Base-by-base conservation (phyloP, 352 stramenopile species). In the Phytophthora brassicae region DNA sequence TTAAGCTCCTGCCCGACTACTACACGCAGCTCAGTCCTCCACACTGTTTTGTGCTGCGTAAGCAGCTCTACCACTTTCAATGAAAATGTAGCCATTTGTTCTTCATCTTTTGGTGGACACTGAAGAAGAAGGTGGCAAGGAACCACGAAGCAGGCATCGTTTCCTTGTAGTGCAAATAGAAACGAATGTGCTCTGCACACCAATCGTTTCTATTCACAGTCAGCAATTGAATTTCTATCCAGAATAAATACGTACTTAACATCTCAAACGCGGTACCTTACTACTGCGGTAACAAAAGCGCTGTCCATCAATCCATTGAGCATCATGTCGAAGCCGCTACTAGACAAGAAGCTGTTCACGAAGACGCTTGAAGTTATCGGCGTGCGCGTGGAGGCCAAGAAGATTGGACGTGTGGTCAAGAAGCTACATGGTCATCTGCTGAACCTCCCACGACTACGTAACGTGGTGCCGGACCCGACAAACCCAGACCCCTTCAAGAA, bases 1-100 rank as follows among this genome's bases (percentile, higher is more conserved):
- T 70, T 6, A 84, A 96, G 64, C 82, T 89, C 33, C 84, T 98
- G 33, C 74, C 89, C 64, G 92, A 97, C 53, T 98, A 98, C 67
- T 98, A 98, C 68, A 89, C 93, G 55, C 76, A 92, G 50, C 95
- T 98, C 64, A 76, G 97, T 59, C 92, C 94, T 9, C 91, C 94
- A 2, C 79, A 98, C 76, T 97, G 92, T 70, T 97, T 93, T 72
- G 59, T 98, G 7, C 79, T 98, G 19, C 80, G 74, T n/a, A 97
- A 95, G 49, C 49, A 60, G 11, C 50, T 80, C 55, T n/a, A 22
- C 20, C 5, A n/a, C 7, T 2, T 4, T 33, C 50, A 36, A 31
- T 9, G 4, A 31, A 31, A 31, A 6, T 49, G 45, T 63, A 62
- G 44, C 23, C 59, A 60, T 4, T 56, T 48, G 11, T 13, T 52